These are phyloP conservation scores for Skeletonema grethae DNA, from an alignment of 108 stramenopile genomes.

Conservation along the genomic window DNA sequence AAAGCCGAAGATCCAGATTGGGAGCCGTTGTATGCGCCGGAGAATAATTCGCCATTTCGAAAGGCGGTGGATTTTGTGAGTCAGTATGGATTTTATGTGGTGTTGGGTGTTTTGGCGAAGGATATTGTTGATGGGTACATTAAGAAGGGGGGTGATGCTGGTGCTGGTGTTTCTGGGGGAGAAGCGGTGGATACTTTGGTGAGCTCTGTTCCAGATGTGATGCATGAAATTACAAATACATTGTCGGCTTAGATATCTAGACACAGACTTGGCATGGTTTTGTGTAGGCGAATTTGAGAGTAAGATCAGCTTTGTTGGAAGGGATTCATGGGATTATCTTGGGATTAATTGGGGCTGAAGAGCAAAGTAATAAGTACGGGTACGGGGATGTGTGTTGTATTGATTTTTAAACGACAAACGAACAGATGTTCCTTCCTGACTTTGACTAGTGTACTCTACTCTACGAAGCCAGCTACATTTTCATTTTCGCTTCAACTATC, in stretches of 20 bases:
- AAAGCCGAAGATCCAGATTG: conserved; percentile 65
- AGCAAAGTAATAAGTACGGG: no score
- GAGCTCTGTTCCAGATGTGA: background rate
- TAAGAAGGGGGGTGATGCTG: background rate
- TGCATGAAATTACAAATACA: conserved; percentile 2
- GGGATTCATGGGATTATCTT: no score
- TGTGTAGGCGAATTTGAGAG: no score
- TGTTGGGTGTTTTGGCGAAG: conserved; percentile 36
- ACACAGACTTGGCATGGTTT: background rate
- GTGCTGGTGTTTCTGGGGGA: background rate
- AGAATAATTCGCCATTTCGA: conserved; percentile 26
- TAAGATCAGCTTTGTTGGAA: background rate
- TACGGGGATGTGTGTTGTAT: no score
- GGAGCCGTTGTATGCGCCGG: conserved; percentile 37
- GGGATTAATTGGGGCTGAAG: no score
- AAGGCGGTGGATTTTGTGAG: conserved; percentile 24
- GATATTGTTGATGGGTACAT: conserved; percentile 21
- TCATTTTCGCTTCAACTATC: no score
- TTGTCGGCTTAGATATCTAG: background rate
- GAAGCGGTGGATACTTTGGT: conserved; percentile 3
- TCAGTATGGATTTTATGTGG: conserved; percentile 45
- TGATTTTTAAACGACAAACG: no score
- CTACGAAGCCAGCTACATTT: no score
- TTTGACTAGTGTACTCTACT: no score
- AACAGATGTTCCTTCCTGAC: no score